A percentile compares a stretch with the other conserved stretches of the same genome.
These are phyloP conservation scores for Trichoderma endophyticum DNA, from an alignment of 2,329 filamentous ascomycete genomes.

Conservation along the genomic window DNA sequence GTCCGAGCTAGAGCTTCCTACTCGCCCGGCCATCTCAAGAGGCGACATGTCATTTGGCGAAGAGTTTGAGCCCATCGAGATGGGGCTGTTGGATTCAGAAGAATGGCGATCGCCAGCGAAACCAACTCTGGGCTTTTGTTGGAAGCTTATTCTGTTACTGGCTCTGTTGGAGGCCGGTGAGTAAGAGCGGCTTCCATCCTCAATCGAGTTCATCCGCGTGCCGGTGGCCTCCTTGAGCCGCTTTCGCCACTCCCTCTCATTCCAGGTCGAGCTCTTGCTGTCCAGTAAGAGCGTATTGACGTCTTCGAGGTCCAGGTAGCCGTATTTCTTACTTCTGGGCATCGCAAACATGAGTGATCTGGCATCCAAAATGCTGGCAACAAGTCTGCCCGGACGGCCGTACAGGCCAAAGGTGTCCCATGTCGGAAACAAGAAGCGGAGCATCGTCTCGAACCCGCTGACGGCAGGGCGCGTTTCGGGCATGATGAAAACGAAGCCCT, in stretches of 20 bases:
- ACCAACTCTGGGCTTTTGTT: conserved; percentile 41
- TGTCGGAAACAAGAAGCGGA: conserved; percentile 87
- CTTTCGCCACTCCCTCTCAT: conserved; percentile 84
- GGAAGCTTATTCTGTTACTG: conserved; percentile 54
- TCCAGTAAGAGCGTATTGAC: conserved; percentile 71
- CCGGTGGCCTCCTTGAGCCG: conserved; percentile 85
- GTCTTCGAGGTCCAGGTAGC: conserved; percentile 86
- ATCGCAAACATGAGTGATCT: conserved; percentile 98
- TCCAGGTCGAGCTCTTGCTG: conserved; percentile 71
- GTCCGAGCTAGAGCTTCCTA: conserved; percentile 51
- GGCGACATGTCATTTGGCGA: conserved; percentile 37
- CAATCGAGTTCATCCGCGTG: conserved; percentile 66
- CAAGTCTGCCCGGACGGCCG: conserved; percentile 78
- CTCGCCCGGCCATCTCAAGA: conserved; percentile 40
- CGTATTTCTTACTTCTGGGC: conserved; percentile 82
- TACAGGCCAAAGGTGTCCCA: conserved; percentile 93
- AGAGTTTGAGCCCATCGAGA: conserved; percentile 31
- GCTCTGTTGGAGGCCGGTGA: conserved; percentile 57
- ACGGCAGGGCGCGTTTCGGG: conserved; percentile 90
- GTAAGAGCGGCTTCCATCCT: conserved; percentile 46
- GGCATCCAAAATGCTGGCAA: conserved; percentile 82
- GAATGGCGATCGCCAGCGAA: conserved; percentile 57
- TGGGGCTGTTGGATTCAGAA: conserved; percentile 42
- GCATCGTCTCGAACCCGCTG: conserved; percentile 90
- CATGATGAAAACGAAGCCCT: conserved; percentile 98